Conservation (phyloP, 352 stramenopile species). For the Globisporangium spinosum region DNA sequence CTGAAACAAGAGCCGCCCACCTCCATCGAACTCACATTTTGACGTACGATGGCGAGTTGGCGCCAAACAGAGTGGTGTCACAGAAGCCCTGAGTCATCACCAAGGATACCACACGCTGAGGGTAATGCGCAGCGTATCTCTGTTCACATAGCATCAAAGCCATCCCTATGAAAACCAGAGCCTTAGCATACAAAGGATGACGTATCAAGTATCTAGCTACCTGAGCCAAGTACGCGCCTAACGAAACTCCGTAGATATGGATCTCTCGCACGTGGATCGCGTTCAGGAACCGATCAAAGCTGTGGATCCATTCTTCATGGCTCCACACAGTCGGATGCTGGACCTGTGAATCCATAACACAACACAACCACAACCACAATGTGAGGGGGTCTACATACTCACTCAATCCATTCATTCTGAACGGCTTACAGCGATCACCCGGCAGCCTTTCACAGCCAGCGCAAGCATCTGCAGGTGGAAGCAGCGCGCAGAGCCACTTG, state of each 20-base stretch:
- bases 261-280: conserved; percentile 50
- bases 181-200: background rate
- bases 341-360: conserved; percentile 24
- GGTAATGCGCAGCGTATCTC: conserved; percentile 58
- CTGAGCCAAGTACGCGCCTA: conserved; percentile 70
- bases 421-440: conserved; percentile 45
- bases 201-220: conserved; percentile 31
- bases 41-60: conserved; percentile 38
- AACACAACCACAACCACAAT: background rate
- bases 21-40: conserved; percentile 36
- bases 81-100: conserved; percentile 65
- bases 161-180: background rate
- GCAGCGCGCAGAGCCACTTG: conserved; percentile 41
- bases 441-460: conserved; percentile 56
- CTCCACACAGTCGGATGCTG: conserved; percentile 72
- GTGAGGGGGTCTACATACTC: background rate
- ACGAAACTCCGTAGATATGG: conserved; percentile 66
- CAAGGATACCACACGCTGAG: conserved; percentile 53
- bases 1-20: background rate
- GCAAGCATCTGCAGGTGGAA: conserved; percentile 59
- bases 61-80: conserved; percentile 40
- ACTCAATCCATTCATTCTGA: background rate
- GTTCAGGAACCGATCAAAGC: conserved; percentile 76
- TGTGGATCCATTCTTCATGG: conserved; percentile 81
- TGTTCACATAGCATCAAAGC: conserved; percentile 14